phyloP scores from a whole-genome alignment of 148 eudicot genomes.

The Cornus florida region DNA sequence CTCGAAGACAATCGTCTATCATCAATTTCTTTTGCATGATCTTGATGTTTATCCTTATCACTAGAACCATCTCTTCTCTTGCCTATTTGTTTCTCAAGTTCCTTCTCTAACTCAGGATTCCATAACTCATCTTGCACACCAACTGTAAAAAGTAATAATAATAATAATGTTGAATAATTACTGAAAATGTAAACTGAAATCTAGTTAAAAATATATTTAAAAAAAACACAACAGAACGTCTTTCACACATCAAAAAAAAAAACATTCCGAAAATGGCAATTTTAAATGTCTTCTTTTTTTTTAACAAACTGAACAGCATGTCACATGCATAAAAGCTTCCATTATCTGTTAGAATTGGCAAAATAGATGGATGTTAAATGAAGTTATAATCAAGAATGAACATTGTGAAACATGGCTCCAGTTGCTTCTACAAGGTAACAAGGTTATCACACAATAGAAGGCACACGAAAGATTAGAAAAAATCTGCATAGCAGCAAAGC shows the following conservation, averaged over 20 bases:
- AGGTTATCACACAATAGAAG: neutral
- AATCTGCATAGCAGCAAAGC: neutral
- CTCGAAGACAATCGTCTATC: conserved; percentile 54
- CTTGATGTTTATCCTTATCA: conserved; percentile 66
- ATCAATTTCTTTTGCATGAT: conserved; percentile 48
- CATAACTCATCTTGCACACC: conserved; percentile 35
- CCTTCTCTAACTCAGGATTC: conserved; percentile 63
- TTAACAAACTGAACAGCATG: neutral
- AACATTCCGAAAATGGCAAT: neutral
- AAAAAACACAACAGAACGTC: neutral
- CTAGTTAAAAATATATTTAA: neutral
- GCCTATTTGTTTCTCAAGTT: conserved; percentile 60
- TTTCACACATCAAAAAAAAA: neutral
- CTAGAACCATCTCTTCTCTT: conserved; percentile 64
- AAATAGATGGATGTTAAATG: neutral
- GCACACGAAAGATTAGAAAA: neutral
- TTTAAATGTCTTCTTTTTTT: neutral
- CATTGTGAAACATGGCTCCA: neutral
- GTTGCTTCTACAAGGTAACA: neutral
- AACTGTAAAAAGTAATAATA: conserved; percentile 12
- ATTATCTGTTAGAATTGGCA: neutral
- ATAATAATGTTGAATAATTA: neutral
- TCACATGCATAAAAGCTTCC: neutral
- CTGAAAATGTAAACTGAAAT: neutral
- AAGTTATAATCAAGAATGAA: neutral